These are phyloP conservation scores for Kwoniella bestiolae DNA, from an alignment of 768 basidiomycete genomes.

Conservation along the genomic window DNA sequence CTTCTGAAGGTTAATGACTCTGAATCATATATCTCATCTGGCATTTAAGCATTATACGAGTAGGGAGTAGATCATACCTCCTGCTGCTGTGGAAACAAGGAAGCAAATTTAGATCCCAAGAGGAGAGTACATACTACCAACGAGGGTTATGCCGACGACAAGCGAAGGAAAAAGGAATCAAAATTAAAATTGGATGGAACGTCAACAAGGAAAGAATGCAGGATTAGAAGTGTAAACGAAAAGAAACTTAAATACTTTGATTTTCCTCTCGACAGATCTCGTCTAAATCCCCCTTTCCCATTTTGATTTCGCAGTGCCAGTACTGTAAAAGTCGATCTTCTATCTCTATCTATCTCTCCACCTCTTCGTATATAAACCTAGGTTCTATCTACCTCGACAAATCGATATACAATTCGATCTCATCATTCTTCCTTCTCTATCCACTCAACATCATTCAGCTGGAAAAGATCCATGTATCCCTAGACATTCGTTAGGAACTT, in stretches of 20 bases:
- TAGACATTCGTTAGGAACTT: not conserved
- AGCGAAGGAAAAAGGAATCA: not conserved
- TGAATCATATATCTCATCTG: not conserved
- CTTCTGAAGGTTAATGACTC: constrained; percentile 6
- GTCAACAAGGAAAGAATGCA: not conserved
- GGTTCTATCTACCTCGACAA: too few relatives aligned
- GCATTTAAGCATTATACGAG: not conserved
- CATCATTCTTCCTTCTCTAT: too few relatives aligned
- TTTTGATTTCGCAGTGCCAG: too few relatives aligned
- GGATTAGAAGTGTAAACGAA: constrained; percentile 4
- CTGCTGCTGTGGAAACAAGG: not conserved
- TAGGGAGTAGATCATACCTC: not conserved
- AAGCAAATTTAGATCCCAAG: not conserved
- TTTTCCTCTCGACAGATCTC: not conserved
- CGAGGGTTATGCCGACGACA: constrained; percentile 9
- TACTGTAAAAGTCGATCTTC: too few relatives aligned
- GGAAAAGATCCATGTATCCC: not conserved
- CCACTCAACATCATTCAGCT: not conserved
- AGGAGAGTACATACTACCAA: constrained; percentile 2
- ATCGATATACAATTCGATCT: too few relatives aligned
- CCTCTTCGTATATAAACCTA: too few relatives aligned
- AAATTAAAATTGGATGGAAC: not conserved
- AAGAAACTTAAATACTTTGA: constrained; percentile 13
- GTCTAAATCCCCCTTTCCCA: not conserved
- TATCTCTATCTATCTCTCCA: too few relatives aligned